A percentile compares a stretch with the other conserved stretches of the same genome.
These are phyloP conservation scores for Thelonectria olida DNA, from an alignment of 2,329 filamentous ascomycete species.

Conservation along the genomic window DNA sequence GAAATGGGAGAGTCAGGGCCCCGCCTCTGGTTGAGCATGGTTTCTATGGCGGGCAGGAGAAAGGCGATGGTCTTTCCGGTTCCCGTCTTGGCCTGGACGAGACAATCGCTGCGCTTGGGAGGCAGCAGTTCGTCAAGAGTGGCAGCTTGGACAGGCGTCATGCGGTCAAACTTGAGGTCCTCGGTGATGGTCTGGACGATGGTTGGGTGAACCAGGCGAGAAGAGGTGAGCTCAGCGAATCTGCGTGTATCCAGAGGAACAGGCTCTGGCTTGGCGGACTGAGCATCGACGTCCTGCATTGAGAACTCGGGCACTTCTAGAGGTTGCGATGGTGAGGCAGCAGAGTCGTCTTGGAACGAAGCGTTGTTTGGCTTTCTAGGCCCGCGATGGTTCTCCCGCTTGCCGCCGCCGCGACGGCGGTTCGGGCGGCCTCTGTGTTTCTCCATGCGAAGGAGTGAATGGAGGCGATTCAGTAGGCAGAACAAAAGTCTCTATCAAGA, in stretches of 20 bases:
- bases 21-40: slow-evolving; percentile 64
- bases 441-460: neutral
- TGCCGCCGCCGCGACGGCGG: neutral
- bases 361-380: neutral
- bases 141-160: slow-evolving; percentile 65
- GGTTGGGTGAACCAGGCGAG: slow-evolving; percentile 54
- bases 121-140: slow-evolving; percentile 59
- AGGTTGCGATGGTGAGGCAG: neutral
- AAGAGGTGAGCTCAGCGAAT: slow-evolving; percentile 55
- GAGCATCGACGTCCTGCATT: neutral
- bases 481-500: neutral
- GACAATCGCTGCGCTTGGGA: slow-evolving; percentile 57
- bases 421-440: neutral
- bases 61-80: slow-evolving; percentile 90
- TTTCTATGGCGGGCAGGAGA: slow-evolving; percentile 83
- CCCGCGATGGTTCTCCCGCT: neutral
- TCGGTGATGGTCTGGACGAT: slow-evolving; percentile 59
- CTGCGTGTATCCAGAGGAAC: slow-evolving; percentile 55
- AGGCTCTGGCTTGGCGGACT: slow-evolving; percentile 9
- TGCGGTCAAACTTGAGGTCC: slow-evolving; percentile 60
- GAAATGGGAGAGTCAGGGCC: slow-evolving; percentile 55
- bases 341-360: neutral
- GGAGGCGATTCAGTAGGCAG: neutral
- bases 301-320: neutral
- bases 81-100: slow-evolving; percentile 87